Evolutionary conservation across 257 asterid genomes (phyloP).

Genomic region (Fraxinus anomala): DNA sequence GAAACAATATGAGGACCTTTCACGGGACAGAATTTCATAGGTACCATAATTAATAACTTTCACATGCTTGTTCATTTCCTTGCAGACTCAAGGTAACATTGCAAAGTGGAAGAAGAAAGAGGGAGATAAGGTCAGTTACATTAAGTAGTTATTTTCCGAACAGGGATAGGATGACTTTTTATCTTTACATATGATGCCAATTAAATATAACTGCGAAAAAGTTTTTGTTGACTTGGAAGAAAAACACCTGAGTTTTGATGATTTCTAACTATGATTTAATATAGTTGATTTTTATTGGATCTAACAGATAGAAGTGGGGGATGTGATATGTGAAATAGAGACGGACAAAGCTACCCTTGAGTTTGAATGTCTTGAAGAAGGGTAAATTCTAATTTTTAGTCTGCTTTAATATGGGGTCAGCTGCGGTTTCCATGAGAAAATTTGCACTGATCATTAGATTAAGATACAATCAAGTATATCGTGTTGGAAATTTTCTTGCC

Average conservation of each 20-base stretch:
- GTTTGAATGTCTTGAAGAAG: too few species aligned
- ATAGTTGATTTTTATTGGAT: too few species aligned
- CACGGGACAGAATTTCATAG: background rate
- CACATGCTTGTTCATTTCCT: constrained; percentile 32
- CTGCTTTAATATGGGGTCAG: too few species aligned
- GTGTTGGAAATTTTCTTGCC: constrained; percentile 1
- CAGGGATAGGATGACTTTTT: background rate
- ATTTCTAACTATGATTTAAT: constrained; percentile 21
- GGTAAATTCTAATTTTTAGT: too few species aligned
- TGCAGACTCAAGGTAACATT: constrained; percentile 94
- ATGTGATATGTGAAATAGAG: too few species aligned
- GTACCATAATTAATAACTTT: constrained; percentile 13
- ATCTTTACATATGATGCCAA: constrained; percentile 6
- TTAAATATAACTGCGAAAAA: constrained; percentile 18
- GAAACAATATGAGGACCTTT: background rate
- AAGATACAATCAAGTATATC: background rate
- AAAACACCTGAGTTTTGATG: constrained; percentile 12
- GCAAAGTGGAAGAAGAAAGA: constrained; percentile 90
- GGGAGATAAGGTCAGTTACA: constrained; percentile 89
- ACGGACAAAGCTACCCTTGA: too few species aligned
- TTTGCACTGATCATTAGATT: constrained; percentile 9
- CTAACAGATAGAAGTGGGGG: too few species aligned
- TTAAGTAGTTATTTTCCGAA: constrained; percentile 11
- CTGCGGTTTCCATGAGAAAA: constrained; percentile 1
- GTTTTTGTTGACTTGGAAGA: constrained; percentile 22